A percentile compares a stretch with the other conserved stretches of the same genome.
Evolutionary conservation across 805 yeast species (phyloP).

Genomic region (Saccharomycopsis sp.): DNA sequence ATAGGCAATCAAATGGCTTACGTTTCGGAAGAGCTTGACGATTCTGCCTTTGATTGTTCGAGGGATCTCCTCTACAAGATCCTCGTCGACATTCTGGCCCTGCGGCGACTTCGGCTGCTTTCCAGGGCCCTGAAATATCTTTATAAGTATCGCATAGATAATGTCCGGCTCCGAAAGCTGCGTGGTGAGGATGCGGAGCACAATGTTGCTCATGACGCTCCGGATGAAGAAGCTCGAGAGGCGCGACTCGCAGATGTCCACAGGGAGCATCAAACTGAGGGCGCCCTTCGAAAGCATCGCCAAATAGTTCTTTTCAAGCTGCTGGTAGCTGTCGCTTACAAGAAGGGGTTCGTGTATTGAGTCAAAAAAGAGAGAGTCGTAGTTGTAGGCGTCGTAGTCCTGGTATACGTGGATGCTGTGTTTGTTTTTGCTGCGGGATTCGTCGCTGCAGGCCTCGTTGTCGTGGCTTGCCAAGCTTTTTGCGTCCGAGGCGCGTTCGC

Average conservation of each 20-base stretch:
- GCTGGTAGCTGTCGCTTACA: slow-evolving; percentile 18
- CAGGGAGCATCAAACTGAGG: slow-evolving; percentile 33
- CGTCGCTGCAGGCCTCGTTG: not conserved
- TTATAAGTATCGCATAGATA: slow-evolving; percentile 37
- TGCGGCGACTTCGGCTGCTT: not conserved
- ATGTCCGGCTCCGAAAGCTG: slow-evolving; percentile 47
- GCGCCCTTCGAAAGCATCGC: slow-evolving; percentile 32
- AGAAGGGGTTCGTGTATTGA: not conserved
- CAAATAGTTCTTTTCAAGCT: slow-evolving; percentile 31
- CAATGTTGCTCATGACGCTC: slow-evolving; percentile 37
- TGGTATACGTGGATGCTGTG: not conserved
- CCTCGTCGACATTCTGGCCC: not conserved
- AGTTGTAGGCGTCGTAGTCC: not conserved
- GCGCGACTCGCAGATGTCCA: slow-evolving; percentile 34
- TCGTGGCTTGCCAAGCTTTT: not conserved
- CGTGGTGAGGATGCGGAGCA: slow-evolving; percentile 35
- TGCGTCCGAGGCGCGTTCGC: not conserved
- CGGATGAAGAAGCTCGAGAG: slow-evolving; percentile 34
- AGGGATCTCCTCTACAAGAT: slow-evolving; percentile 5
- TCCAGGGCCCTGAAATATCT: slow-evolving; percentile 2
- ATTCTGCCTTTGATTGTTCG: slow-evolving; percentile 18
- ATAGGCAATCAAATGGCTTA: slow-evolving; percentile 19
- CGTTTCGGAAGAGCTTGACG: slow-evolving; percentile 10
- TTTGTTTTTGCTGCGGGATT: not conserved
- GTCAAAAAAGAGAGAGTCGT: not conserved